Percentiles rank a stretch among this genome's conserved stretches.
phyloP scores from a whole-genome alignment of 2,329 filamentous ascomycete genomes.

The Cladosporium sp. region DNA sequence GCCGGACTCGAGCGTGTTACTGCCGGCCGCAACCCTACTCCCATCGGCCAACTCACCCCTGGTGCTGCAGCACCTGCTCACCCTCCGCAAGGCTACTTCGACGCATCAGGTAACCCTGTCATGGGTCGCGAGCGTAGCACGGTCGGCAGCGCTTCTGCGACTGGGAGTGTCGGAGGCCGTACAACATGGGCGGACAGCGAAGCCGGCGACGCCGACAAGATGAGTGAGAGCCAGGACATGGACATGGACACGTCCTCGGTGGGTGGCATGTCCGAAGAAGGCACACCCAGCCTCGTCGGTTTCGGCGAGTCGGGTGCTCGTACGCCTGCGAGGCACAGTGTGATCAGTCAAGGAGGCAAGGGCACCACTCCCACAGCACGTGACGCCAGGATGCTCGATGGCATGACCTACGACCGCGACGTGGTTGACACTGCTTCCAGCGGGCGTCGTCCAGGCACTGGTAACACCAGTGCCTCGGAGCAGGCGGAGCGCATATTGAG shows the following conservation, averaged over 20 bases:
- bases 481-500: conserved; percentile 66
- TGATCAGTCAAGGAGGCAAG: conserved; percentile 71
- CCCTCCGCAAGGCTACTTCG: conserved; percentile 71
- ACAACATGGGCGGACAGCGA: conserved; percentile 71
- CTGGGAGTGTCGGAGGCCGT: conserved; percentile 71
- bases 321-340: conserved; percentile 60
- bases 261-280: conserved; percentile 84
- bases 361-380: conserved; percentile 38
- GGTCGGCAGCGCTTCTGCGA: conserved; percentile 87
- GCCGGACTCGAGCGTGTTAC: conserved; percentile 88
- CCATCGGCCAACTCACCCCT: conserved; percentile 49
- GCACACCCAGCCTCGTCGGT: conserved; percentile 78
- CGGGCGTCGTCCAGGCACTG: conserved; percentile 1
- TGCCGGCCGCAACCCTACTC: conserved; percentile 61
- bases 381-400: conserved; percentile 49
- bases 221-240: conserved; percentile 59
- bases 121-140: conserved; percentile 78
- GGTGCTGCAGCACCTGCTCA: conserved; percentile 49
- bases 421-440: conserved; percentile 41
- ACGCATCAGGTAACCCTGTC: conserved; percentile 67
- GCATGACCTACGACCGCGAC: conserved; percentile 48
- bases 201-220: conserved; percentile 64
- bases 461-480: conserved; percentile 44
- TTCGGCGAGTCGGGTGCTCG: conserved; percentile 81
- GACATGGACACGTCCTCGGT: conserved; percentile 59